Base-by-base conservation (phyloP, 257 asterid species). In the Jasminum sambac region DNA sequence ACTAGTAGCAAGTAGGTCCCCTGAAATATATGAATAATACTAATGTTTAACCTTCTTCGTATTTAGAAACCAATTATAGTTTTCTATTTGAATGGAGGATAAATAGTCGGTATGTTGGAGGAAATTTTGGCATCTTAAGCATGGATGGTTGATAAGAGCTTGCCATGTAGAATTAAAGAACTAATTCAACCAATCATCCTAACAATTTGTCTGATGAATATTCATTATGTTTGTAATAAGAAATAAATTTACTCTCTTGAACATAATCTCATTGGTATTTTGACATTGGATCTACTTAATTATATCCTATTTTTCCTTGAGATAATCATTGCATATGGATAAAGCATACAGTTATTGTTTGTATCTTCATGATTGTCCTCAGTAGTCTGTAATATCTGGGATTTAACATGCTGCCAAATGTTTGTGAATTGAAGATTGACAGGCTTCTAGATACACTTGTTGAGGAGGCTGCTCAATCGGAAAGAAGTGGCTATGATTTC, bases 391-490 rank as follows among this genome's bases (percentile, higher is more conserved):
- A 37, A 5, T 6, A 23, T 12, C 42, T 17, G 72, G 69, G 58
- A 63, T 72, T 34, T 66, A 75, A 71, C 73, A 44, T 46, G 50
- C 59, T 73, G 60, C 75, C 74, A 40, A 11, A 67, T 71, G 65
- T 70, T 68, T 67, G 36, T 79, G 67, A 66, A 39, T 26, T 79
- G 84, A 80, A 91, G 97, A 85, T 91, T 78, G 96, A 91, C 83
- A 82, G 92, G 79, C 89, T 91, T 66, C 79, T 91, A 63, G 84
- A 77, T 77, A 71, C 89, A 90, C 90, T 91, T 76, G 97, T 89
- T 55, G 96, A 89, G 86, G 93, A 83, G 68, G 88, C 95, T 77
- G 83, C 90, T 74, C 88, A 83, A 57, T 80, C 95, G 74, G 91
- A 89, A 74, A 86, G 69, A 67, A 80, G 79, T 70, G 85, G 90